Conservation (phyloP, 1,139 yeast genomes). For the Suhomyces taliae region DNA sequence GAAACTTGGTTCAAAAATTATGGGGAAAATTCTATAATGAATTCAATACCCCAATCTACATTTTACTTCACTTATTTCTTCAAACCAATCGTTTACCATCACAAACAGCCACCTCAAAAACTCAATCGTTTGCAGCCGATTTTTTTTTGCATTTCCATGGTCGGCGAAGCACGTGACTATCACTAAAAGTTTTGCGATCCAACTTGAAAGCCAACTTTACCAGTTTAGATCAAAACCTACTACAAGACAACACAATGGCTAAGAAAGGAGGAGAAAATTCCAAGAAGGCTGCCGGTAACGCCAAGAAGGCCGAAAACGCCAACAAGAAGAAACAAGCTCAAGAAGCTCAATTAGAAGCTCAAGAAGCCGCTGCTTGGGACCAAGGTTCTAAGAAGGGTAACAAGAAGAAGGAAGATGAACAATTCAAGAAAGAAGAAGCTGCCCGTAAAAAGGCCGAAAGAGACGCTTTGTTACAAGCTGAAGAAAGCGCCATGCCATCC, state of each 20-base stretch:
- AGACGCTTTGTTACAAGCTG: slow-evolving; percentile 59
- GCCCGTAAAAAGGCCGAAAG: slow-evolving; percentile 65
- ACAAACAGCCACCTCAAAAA: too few relatives aligned
- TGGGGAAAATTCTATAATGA: too few relatives aligned
- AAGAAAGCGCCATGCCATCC: slow-evolving; percentile 61
- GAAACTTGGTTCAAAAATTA: too few relatives aligned
- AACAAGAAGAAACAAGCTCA: slow-evolving; percentile 60
- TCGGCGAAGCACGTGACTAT: slow-evolving; percentile 2
- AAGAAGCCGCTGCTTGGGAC: slow-evolving; percentile 68
- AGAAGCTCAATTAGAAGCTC: slow-evolving; percentile 47
- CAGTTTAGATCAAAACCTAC: too few relatives aligned
- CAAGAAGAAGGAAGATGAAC: slow-evolving; percentile 67
- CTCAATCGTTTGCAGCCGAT: neutral
- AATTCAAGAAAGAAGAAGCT: slow-evolving; percentile 62
- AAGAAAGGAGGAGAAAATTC: slow-evolving; percentile 58
- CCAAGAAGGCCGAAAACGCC: slow-evolving; percentile 68
- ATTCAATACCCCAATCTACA: too few relatives aligned
- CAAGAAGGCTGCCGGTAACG: slow-evolving; percentile 69
- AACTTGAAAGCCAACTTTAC: neutral
- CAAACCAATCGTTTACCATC: too few relatives aligned
- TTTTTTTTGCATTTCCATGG: neutral
- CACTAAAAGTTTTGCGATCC: neutral
- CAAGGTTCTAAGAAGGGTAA: slow-evolving; percentile 70
- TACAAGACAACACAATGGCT: slow-evolving; percentile 42
- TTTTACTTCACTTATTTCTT: too few relatives aligned